Conservation (phyloP, 2,329 filamentous ascomycete genomes). For the Fusarium neocosmosporiellum region DNA sequence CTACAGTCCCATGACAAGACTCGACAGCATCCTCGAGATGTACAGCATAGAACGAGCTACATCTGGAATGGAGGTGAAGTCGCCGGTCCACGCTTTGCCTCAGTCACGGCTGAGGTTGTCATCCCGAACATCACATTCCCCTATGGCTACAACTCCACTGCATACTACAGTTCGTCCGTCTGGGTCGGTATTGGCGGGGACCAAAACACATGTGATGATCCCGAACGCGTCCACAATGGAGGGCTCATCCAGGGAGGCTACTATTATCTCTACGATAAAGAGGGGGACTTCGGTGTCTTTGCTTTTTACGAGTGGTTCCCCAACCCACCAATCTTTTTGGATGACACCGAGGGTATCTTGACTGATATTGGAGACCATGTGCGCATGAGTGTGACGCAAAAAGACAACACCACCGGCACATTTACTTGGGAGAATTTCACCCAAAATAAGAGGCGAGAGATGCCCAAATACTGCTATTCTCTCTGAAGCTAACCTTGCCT, state of each 20-base stretch:
- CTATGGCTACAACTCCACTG: conserved; percentile 16
- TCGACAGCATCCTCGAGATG: background rate
- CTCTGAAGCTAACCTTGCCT: background rate
- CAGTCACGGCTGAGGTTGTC: conserved; percentile 10
- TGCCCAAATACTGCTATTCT: background rate
- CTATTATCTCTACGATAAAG: conserved; percentile 9
- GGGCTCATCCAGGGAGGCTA: conserved; percentile 12
- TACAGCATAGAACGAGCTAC: background rate
- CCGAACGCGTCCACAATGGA: background rate
- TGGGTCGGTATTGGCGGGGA: conserved; percentile 18
- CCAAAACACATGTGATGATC: conserved; percentile 6
- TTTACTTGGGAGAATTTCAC: conserved; percentile 18
- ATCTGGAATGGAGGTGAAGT: conserved; percentile 13
- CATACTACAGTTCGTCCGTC: conserved; percentile 12
- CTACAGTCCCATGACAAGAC: background rate
- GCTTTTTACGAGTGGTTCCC: conserved; percentile 21
- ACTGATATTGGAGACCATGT: conserved; percentile 17
- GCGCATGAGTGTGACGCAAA: conserved; percentile 13
- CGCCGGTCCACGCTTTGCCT: conserved; percentile 1
- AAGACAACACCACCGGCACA: conserved; percentile 6
- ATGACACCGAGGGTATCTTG: conserved; percentile 1
- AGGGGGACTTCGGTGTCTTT: conserved; percentile 18
- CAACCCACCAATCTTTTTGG: background rate
- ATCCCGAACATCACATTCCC: conserved; percentile 21
- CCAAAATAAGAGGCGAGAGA: background rate